Base-by-base conservation (phyloP, 805 yeast genomes). In the Vanderwaltozyma tropicalis region DNA sequence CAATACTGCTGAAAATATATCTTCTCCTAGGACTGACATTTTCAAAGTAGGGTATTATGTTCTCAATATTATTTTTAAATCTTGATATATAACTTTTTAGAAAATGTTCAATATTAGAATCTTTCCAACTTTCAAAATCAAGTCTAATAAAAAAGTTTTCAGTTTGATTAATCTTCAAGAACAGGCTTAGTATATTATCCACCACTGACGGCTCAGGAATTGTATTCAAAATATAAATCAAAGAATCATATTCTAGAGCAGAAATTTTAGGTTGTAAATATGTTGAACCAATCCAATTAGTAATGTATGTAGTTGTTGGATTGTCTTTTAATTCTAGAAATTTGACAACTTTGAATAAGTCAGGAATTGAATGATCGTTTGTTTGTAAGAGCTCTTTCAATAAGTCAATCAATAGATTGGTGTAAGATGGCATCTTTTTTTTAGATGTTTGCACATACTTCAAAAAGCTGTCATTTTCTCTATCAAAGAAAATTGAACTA, bases 261-360 rank as follows among this genome's bases (percentile, higher is more conserved):
- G 47, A 41, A 20, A 34, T 40, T 8, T 46, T 39, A 5, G 52
- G 41, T 16, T 52, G 34, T n/a, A 53, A 34, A 24, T 11, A 33
- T n/a, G 43, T 48, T 4, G 59, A 49, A 8, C 55, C 50, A 18
- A 53, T 40, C 48, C 50, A 41, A 34, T 55, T 53, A 3, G 44
- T 42, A 12, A 48, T 40, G 24, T 52, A 53, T 11, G 27, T 22
- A 24, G 25, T 39, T 12, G 43, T 40, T 7, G 22, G 7, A 6
- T 22, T 14, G 32, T 52, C 49, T 1, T 39, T 33, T 13, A 38
- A 20, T n/a, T 38, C 22, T 30, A 47, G 20, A 31, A 52, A 46
- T n/a, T 30, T 34, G 16, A 44, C 44, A 17, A 40, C 40, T 8
- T 46, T 32, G 19, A 34, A 18, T 15, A 47, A 29, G 27, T 49